Evolutionary conservation across 495 filamentous ascomycete species (phyloP).

Genomic region (Xylaria sp.): DNA sequence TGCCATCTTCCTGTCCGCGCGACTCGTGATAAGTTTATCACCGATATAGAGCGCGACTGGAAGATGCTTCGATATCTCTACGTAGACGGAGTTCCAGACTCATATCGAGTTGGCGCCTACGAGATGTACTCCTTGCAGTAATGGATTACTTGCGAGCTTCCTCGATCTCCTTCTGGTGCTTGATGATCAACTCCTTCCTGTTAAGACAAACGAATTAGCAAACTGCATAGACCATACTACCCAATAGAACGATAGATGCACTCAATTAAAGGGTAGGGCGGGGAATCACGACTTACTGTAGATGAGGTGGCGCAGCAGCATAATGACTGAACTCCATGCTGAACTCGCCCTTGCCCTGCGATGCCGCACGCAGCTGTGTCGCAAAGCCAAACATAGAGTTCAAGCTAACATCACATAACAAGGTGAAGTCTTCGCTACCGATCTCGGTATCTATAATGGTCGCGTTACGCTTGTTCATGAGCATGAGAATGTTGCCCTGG

Average conservation of each 20-base stretch:
- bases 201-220: constrained; percentile 28
- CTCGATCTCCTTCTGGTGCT: constrained; percentile 84
- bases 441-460: constrained; percentile 96
- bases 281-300: constrained; percentile 72
- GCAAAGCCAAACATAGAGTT: constrained; percentile 99
- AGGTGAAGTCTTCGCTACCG: constrained; percentile 93
- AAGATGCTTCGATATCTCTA: neutral
- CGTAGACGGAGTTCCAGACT: neutral
- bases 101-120: neutral
- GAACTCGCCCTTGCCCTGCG: constrained; percentile 99
- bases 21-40: neutral
- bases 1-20: neutral
- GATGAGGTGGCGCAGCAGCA: constrained; percentile 79
- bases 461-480: constrained; percentile 96
- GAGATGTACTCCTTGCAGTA: neutral
- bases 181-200: constrained; percentile 86
- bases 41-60: neutral
- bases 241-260: constrained; percentile 22
- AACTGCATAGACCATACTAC: constrained; percentile 12
- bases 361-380: constrained; percentile 85
- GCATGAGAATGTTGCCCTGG: constrained; percentile 92
- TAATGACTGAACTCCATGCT: constrained; percentile 99
- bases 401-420: constrained; percentile 89
- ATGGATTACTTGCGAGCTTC: constrained; percentile 58
- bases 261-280: neutral